Percentiles rank a stretch among this genome's conserved stretches.
Conservation (phyloP, 805 yeast species). For the Schizosaccharomyces pombe region ASM294v3 CU329670.1:996001-996500, state of each 20-base stretch:
- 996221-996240: slow-evolving; percentile 65
- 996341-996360: slow-evolving; percentile 79
- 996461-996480: slow-evolving; percentile 15
- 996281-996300: slow-evolving; percentile 32
- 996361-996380: slow-evolving; percentile 75
- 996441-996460: slow-evolving; percentile 59
- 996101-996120: slow-evolving; percentile 69
- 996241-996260: slow-evolving; percentile 81
- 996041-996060: slow-evolving; percentile 41
- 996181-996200: slow-evolving; percentile 72
- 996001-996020: slow-evolving; percentile 66
- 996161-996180: slow-evolving; percentile 44
- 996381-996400: slow-evolving; percentile 73
- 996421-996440: slow-evolving; percentile 86
- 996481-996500: slow-evolving; percentile 17
- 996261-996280: slow-evolving; percentile 39
- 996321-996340: slow-evolving; percentile 81
- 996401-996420: slow-evolving; percentile 89
- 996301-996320: slow-evolving; percentile 49
- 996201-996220: slow-evolving; percentile 68
- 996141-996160: slow-evolving; percentile 52
- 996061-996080: slow-evolving; percentile 67
- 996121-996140: slow-evolving; percentile 69
- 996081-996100: slow-evolving; percentile 61
- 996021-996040: slow-evolving; percentile 68